phyloP scores from a whole-genome alignment of 257 asterid species.

The Forsythia suspensa region DNA sequence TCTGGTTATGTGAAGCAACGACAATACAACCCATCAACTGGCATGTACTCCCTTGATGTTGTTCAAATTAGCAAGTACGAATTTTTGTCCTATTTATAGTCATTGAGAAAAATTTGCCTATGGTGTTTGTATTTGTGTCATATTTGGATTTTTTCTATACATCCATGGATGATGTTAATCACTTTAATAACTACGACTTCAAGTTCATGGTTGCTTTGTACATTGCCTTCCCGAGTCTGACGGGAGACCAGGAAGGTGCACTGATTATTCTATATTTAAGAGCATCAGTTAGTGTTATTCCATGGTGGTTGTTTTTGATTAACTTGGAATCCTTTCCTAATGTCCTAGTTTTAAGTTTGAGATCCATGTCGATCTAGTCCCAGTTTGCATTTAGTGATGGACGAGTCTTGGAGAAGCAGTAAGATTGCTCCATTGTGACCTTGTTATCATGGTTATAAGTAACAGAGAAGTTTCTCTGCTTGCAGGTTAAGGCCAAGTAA shows the following conservation, averaged over 20 bases:
- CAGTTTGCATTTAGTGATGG: not conserved
- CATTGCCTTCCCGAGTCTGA: not conserved
- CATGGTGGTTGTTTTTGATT: not conserved
- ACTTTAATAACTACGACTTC: not conserved
- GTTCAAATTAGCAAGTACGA: constrained; percentile 97
- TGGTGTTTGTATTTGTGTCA: constrained; percentile 1
- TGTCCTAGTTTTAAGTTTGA: not conserved
- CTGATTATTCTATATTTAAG: not conserved
- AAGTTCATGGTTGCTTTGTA: not conserved
- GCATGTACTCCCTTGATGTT: constrained; percentile 95
- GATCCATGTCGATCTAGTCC: not conserved
- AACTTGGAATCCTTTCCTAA: not conserved
- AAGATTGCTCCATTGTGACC: not conserved
- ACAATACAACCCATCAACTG: constrained; percentile 89
- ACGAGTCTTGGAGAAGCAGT: not conserved
- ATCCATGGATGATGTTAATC: not conserved
- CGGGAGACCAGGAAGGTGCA: not conserved
- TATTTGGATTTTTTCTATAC: constrained; percentile 5
- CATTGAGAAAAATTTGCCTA: constrained; percentile 3
- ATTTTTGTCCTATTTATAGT: constrained; percentile 7
- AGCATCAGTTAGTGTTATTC: not conserved
- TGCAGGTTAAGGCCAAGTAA: no score
- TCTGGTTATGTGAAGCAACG: constrained; percentile 96
- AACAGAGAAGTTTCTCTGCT: no score
- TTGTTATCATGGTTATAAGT: no score